Conservation (phyloP, 306 rosid genomes). For the Acacia acuminata region DNA sequence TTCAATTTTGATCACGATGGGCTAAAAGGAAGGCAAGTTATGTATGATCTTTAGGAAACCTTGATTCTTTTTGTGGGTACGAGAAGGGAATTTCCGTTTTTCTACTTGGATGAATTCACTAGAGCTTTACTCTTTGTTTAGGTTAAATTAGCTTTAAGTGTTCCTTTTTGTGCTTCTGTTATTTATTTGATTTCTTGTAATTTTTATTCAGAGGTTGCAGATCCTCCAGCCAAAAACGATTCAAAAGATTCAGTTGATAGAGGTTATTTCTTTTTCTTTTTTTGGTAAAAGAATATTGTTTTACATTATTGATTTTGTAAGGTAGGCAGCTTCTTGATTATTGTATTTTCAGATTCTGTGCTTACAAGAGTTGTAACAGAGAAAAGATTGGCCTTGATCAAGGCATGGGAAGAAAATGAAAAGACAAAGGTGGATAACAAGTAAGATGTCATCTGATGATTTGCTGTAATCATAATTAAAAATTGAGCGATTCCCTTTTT, state of each 20-base stretch:
- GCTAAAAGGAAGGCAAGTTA: not conserved
- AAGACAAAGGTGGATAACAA: conserved; percentile 81
- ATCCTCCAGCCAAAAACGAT: conserved; percentile 36
- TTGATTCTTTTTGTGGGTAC: not conserved
- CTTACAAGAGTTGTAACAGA: conserved; percentile 62
- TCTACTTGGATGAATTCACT: not conserved
- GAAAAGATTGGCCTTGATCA: conserved; percentile 80
- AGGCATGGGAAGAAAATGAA: conserved; percentile 96
- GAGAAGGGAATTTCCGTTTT: not conserved
- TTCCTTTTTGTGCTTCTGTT: not conserved
- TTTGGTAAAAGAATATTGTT: not conserved
- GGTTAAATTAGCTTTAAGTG: not conserved
- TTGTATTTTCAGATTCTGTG: conserved; percentile 43
- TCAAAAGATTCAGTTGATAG: conserved; percentile 37
- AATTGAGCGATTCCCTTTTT: not conserved
- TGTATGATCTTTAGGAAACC: not conserved
- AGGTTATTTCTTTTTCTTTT: conserved; percentile 41
- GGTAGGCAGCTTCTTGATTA: not conserved
- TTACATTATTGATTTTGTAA: not conserved
- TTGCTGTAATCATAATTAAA: not conserved
- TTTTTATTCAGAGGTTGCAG: conserved; percentile 46
- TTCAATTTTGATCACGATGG: not conserved
- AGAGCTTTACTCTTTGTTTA: not conserved
- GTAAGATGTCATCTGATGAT: conserved; percentile 38
- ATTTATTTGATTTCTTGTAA: not conserved